A percentile compares a stretch with the other conserved stretches of the same genome.
These are phyloP conservation scores for Cutaneotrichosporon sp. DNA, from an alignment of 1,284 basidiomycete species.

Conservation along the genomic window DNA sequence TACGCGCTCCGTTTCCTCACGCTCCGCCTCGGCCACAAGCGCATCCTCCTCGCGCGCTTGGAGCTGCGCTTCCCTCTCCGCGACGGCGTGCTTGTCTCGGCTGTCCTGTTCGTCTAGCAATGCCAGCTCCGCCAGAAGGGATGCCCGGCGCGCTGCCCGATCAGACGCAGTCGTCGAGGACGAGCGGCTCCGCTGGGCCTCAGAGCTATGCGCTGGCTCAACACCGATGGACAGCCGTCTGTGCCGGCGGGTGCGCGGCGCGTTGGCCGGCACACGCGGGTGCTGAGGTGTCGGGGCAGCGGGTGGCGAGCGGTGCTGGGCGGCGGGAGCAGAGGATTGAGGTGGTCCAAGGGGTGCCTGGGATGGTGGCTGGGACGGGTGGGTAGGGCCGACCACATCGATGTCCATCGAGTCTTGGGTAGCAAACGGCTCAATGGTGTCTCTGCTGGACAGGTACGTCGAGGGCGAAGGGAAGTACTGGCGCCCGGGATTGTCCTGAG, in stretches of 20 bases:
- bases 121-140: neutral
- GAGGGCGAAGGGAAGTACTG: neutral
- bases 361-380: neutral
- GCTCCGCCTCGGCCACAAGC: neutral
- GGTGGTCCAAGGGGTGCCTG: neutral
- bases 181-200: neutral
- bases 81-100: neutral
- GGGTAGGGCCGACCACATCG: neutral
- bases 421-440: slow-evolving; percentile 3
- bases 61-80: neutral
- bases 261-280: neutral
- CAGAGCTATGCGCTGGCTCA: neutral
- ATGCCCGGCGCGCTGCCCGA: neutral
- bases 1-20: neutral
- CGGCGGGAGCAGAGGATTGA: neutral
- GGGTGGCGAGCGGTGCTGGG: neutral
- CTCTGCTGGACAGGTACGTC: slow-evolving; percentile 3
- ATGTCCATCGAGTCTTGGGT: neutral
- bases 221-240: neutral
- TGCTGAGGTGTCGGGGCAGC: neutral
- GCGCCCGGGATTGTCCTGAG: neutral
- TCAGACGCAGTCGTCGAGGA: neutral
- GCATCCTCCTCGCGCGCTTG: neutral
- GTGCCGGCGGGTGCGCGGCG: neutral
- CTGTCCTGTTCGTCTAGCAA: neutral